phyloP scores from a whole-genome alignment of 345 rosid genomes.

The Aethionema arabicum region DNA sequence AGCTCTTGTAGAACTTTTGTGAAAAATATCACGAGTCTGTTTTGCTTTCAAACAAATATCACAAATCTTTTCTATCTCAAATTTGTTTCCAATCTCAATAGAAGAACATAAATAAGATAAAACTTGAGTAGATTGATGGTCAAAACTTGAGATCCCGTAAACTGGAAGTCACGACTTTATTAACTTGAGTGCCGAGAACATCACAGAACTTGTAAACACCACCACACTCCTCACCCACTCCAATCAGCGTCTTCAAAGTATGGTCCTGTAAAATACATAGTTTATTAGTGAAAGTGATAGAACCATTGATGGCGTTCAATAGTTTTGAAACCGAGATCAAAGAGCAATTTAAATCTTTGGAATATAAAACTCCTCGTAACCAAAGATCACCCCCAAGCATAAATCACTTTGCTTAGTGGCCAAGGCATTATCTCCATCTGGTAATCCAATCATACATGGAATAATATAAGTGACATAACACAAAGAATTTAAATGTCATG shows the following conservation, averaged over 20 bases:
- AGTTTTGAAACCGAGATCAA: not conserved
- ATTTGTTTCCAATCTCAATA: not conserved
- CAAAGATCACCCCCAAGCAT: not conserved
- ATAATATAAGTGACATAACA: not conserved
- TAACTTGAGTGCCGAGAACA: not conserved
- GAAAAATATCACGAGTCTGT: not conserved
- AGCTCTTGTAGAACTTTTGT: constrained; percentile 1
- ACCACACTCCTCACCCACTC: not conserved
- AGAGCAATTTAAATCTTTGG: not conserved
- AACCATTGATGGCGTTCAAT: not conserved
- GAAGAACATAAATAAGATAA: not conserved
- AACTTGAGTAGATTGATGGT: not conserved
- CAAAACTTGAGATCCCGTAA: not conserved
- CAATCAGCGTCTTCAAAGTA: constrained; percentile 3
- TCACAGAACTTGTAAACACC: not conserved
- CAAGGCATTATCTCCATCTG: not conserved
- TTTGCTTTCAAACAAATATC: constrained; percentile 3
- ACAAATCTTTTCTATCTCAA: not conserved
- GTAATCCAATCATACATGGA: not conserved
- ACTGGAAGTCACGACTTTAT: too few species aligned
- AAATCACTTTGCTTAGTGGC: not conserved
- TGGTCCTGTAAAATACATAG: not conserved
- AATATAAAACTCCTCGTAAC: not conserved
- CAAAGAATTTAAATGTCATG: not conserved
- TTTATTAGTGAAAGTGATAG: not conserved